Percentiles rank a stretch among this genome's conserved stretches.
phyloP scores from a whole-genome alignment of 345 rosid genomes.

The Dipteronia sinensis region DNA sequence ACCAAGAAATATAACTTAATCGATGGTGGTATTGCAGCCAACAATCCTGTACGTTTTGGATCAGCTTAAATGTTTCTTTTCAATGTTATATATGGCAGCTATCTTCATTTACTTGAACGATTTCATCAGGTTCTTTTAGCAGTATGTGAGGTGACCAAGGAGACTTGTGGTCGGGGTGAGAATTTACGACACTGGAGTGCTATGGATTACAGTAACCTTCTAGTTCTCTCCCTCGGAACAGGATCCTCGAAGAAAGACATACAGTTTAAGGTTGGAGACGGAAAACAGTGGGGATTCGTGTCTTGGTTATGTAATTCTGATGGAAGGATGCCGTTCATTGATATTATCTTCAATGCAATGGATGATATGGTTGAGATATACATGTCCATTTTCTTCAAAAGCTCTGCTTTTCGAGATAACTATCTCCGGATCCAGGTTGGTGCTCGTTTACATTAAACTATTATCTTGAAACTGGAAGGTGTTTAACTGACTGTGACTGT shows the following conservation, averaged over 20 bases:
- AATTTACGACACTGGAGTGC: neutral
- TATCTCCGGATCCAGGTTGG: conserved; percentile 21
- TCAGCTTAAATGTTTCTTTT: neutral
- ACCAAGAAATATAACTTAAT: conserved; percentile 26
- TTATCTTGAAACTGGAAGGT: no score
- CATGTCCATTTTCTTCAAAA: conserved; percentile 15
- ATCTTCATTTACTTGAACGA: neutral
- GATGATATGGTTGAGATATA: conserved; percentile 20
- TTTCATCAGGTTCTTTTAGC: conserved; percentile 2
- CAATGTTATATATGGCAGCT: neutral
- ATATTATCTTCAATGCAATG: conserved; percentile 1
- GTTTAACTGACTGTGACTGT: neutral
- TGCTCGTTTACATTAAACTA: no score
- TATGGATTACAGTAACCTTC: neutral
- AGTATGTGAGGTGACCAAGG: neutral
- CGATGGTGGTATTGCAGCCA: conserved; percentile 34
- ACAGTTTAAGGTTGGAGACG: conserved; percentile 2
- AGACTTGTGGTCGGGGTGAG: neutral
- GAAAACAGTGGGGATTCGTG: neutral
- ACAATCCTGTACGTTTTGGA: conserved; percentile 26
- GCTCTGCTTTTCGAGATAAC: neutral
- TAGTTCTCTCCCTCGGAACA: conserved; percentile 18
- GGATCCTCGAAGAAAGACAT: conserved; percentile 8
- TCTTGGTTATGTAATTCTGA: conserved; percentile 6
- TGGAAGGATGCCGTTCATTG: neutral